Base-by-base conservation (phyloP, 2,329 filamentous ascomycete species). In the Myriangium duriaei region DNA sequence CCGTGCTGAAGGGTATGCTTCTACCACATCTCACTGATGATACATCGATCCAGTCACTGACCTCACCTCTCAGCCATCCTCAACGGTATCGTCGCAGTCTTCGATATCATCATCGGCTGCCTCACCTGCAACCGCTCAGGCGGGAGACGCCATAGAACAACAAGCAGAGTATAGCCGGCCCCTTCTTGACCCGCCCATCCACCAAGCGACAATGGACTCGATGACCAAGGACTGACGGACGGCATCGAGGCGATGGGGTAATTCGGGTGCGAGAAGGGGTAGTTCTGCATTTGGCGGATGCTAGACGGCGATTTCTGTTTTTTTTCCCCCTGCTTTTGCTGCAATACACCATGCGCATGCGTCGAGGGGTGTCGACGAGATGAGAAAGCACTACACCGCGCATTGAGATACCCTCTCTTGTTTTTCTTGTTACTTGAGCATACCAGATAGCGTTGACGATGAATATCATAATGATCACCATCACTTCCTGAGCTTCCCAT, bases 71-170 rank as follows among this genome's bases (percentile, higher is more conserved):
- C 52, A 39, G 59, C 60, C 43, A 57, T 63, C 51, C 56, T 60
- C 51, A 58, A 66, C 55, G 64, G 57, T 52, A 66, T 68, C 47
- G 64, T 67, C 49, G 51, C 62, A 28, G 55, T 68, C 51, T 65
- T 66, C 56, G 57, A 53, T 52, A 65, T 63, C 37, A 52, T 68
- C 59, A 63, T 65, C 56, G 60, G 52, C 45, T 67, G 64, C 57
- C 54, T 68, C 37, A 68, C 64, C 30, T 68, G 64, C 54, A 63
- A 64, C 47, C 59, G 59, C 37, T 58, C 54, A 32, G 62, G 63
- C 39, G 48, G 57, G 39, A 45, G 63, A 14, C 49, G 57, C n/a
- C 53, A 51, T 38, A 51, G 50, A 36, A 54, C 48, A 30, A 61
- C 58, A 9, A 58, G 55, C 44, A 47, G 47, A 16, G 56, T 59